phyloP scores from a whole-genome alignment of 306 rosid genomes.

The Begonia peltatifolia region DNA sequence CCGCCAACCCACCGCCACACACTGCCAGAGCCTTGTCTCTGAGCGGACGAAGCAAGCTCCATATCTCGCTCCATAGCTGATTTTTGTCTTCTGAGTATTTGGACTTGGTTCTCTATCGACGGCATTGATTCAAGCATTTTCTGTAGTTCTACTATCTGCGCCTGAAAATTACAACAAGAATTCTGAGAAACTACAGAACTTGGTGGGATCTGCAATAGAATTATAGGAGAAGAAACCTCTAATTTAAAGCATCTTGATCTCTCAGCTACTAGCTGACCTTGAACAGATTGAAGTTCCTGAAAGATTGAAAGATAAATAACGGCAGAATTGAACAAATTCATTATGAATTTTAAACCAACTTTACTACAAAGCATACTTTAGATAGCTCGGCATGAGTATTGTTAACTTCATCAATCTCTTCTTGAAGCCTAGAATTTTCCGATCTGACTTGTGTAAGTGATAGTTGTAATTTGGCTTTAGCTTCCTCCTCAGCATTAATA shows the following conservation, averaged over 20 bases:
- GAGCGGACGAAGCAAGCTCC: conserved; percentile 49
- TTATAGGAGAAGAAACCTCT: conserved; percentile 45
- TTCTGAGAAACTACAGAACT: too few species aligned
- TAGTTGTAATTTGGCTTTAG: conserved; percentile 36
- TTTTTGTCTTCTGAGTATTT: conserved; percentile 65
- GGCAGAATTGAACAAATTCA: too few species aligned
- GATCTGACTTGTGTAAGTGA: conserved; percentile 47
- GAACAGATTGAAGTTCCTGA: conserved; percentile 91
- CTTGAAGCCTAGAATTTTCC: conserved; percentile 49
- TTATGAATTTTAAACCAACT: too few species aligned
- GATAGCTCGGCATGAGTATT: conserved; percentile 69
- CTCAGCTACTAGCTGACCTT: conserved; percentile 82
- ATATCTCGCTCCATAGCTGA: conserved; percentile 54
- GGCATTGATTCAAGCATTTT: conserved; percentile 62
- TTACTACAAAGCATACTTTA: conserved; percentile 37
- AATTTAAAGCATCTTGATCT: conserved; percentile 90
- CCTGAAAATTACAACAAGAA: conserved; percentile 31
- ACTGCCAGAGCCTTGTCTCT: conserved; percentile 78
- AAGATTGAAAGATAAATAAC: conserved; percentile 12
- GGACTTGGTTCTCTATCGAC: conserved; percentile 68
- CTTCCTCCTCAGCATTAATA: conserved; percentile 44
- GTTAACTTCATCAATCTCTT: conserved; percentile 53
- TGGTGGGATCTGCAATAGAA: neutral
- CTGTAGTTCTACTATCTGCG: conserved; percentile 74
- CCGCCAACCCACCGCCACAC: conserved; percentile 70